These are phyloP conservation scores for Leishmania guyanensis DNA, from an alignment of 208 protist genomes.

Conservation along the genomic window DNA sequence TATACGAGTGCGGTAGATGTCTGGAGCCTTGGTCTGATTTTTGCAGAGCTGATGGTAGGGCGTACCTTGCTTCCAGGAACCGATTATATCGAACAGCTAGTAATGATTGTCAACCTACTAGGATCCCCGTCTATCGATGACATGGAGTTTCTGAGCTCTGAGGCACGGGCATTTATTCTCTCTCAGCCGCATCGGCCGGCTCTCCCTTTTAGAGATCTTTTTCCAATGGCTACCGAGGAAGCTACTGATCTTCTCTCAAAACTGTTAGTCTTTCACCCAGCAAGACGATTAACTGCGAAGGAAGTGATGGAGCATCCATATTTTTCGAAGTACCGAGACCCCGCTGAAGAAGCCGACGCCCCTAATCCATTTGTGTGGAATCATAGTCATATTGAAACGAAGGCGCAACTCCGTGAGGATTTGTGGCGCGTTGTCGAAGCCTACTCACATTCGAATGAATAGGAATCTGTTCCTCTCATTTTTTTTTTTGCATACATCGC, in stretches of 20 bases:
- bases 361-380: constrained; percentile 77
- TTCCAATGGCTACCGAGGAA: constrained; percentile 92
- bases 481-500: not conserved
- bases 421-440: constrained; percentile 77
- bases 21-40: constrained; percentile 97
- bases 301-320: constrained; percentile 96
- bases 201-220: constrained; percentile 78
- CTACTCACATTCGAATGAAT: constrained; percentile 31
- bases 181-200: constrained; percentile 54
- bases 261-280: constrained; percentile 96
- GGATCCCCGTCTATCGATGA: constrained; percentile 75
- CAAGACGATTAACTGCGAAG: constrained; percentile 92
- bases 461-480: not conserved
- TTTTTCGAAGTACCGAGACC: constrained; percentile 90
- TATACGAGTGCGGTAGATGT: constrained; percentile 98
- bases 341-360: constrained; percentile 72
- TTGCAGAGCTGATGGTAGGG: constrained; percentile 98
- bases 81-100: constrained; percentile 88
- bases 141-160: constrained; percentile 88
- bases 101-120: constrained; percentile 83
- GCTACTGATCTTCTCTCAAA: constrained; percentile 94
- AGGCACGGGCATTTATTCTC: constrained; percentile 72
- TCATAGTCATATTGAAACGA: constrained; percentile 62
- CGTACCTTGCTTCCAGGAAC: constrained; percentile 94
- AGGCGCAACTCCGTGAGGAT: constrained; percentile 70